Evolutionary conservation across 148 eudicot species (phyloP).

Genomic region (Selenicereus undatus): DNA sequence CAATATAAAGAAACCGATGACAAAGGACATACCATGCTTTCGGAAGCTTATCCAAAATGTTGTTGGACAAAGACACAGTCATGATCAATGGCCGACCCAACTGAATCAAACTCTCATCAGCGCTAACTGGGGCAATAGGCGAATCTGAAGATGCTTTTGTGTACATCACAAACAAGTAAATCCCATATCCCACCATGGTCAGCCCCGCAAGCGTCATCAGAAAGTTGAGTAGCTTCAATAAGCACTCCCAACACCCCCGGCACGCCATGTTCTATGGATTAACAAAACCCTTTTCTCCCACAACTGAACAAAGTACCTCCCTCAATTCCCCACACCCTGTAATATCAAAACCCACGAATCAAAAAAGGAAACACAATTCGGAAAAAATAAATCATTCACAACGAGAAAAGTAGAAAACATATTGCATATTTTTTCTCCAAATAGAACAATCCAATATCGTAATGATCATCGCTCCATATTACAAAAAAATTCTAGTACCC

Average conservation of each 20-base stretch:
- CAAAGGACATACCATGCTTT: conserved; percentile 67
- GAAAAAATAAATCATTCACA: background rate
- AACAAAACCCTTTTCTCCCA: background rate
- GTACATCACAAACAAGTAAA: conserved; percentile 83
- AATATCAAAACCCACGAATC: background rate
- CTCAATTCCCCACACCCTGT: conserved; percentile 17
- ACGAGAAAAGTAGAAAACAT: background rate
- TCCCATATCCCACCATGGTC: conserved; percentile 85
- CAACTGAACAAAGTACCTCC: conserved; percentile 15
- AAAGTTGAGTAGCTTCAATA: conserved; percentile 77
- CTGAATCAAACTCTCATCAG: conserved; percentile 39
- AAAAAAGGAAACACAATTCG: background rate
- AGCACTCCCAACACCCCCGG: conserved; percentile 76
- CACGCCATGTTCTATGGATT: conserved; percentile 59
- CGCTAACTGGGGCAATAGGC: conserved; percentile 36
- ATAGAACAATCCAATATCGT: background rate
- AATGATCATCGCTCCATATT: background rate
- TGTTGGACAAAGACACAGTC: conserved; percentile 56
- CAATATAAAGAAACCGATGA: background rate
- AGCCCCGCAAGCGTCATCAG: conserved; percentile 70
- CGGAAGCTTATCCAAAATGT: conserved; percentile 61
- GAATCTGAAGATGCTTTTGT: conserved; percentile 39
- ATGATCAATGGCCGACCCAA: conserved; percentile 80
- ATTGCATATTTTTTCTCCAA: background rate
- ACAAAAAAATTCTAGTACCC: background rate